Conservation (phyloP, 2,329 filamentous ascomycete species). For the Fragosphaeria purpurea region DNA sequence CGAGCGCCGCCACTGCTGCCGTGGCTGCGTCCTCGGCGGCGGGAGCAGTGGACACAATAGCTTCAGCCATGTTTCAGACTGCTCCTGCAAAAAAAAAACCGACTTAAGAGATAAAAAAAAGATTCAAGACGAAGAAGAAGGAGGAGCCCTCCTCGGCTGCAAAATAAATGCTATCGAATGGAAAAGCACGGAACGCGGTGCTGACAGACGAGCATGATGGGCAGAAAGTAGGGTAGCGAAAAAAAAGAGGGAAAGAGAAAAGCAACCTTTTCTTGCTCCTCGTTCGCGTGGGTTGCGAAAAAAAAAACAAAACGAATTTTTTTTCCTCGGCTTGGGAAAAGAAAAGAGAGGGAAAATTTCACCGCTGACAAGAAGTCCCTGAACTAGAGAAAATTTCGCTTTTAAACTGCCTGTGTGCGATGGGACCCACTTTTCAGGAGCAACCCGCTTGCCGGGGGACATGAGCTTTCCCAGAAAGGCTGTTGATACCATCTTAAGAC, state of each 20-base stretch:
- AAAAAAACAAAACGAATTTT: not conserved
- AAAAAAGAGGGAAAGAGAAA: constrained; percentile 1
- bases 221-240: not conserved
- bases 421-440: no score
- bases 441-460: no score
- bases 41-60: not conserved
- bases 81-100: not conserved
- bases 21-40: constrained; percentile 6
- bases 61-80: constrained; percentile 8
- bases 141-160: not conserved
- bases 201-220: constrained; percentile 11
- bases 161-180: constrained; percentile 9
- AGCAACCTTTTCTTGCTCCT: not conserved
- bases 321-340: no score
- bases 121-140: not conserved
- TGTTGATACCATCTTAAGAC: no score
- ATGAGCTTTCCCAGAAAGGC: no score
- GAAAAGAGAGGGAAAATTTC: no score
- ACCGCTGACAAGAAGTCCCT: no score
- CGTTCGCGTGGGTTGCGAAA: not conserved
- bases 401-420: no score
- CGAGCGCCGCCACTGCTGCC: constrained; percentile 8
- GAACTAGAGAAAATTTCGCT: no score
- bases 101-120: not conserved
- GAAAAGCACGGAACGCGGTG: constrained; percentile 6